Evolutionary conservation across 768 basidiomycete species (phyloP).

Genomic region (Kondoa malvinella): DNA sequence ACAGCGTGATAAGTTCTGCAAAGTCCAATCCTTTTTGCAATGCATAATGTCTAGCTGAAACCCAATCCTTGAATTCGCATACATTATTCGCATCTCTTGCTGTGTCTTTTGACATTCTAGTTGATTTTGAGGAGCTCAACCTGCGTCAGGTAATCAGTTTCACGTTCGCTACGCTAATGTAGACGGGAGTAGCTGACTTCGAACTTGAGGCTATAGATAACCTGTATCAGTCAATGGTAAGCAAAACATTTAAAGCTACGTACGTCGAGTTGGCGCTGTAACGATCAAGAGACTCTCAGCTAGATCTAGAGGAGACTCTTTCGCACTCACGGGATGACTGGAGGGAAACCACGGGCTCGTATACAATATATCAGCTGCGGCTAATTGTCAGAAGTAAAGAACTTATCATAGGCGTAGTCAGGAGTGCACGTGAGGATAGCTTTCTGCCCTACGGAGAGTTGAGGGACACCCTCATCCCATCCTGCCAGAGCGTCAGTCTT

Average conservation of each 20-base stretch:
- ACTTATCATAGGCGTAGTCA: slow-evolving; percentile 41
- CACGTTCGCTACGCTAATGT: too few relatives aligned
- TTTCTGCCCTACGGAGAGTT: slow-evolving; percentile 61
- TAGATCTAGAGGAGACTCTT: not conserved
- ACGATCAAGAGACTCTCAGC: not conserved
- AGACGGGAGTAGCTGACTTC: too few relatives aligned
- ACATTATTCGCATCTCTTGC: too few relatives aligned
- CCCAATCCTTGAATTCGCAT: too few relatives aligned
- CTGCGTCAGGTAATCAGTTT: slow-evolving; percentile 16
- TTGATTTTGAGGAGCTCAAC: slow-evolving; percentile 65
- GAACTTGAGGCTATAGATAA: slow-evolving; percentile 56
- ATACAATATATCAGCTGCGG: slow-evolving; percentile 31
- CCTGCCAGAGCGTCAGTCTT: not conserved
- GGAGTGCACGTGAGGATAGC: slow-evolving; percentile 46
- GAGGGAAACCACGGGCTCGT: slow-evolving; percentile 55
- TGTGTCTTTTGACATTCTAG: slow-evolving; percentile 28
- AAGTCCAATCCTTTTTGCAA: too few relatives aligned
- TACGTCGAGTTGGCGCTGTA: not conserved
- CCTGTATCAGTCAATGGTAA: slow-evolving; percentile 46
- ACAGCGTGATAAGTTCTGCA: too few relatives aligned
- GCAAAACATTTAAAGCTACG: not conserved
- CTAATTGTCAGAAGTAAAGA: not conserved
- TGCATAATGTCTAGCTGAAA: too few relatives aligned
- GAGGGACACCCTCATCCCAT: slow-evolving; percentile 39
- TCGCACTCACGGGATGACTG: slow-evolving; percentile 40